phyloP scores from a whole-genome alignment of 2,329 filamentous ascomycete species.

The Aureobasidium vineae region DNA sequence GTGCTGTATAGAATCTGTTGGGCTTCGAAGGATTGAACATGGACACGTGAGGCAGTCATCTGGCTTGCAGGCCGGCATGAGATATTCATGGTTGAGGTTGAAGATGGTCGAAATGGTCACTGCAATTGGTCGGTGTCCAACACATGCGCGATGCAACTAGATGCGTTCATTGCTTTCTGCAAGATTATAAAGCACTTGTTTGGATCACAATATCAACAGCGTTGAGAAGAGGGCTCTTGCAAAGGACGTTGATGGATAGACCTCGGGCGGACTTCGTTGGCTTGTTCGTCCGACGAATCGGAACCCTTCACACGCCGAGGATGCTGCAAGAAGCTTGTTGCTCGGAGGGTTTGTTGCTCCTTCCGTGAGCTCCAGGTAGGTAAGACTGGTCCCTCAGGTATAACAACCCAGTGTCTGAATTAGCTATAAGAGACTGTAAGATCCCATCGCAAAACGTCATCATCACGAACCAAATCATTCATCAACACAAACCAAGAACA shows the following conservation, averaged over 20 bases:
- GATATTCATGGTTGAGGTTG: neutral
- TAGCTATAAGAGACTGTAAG: neutral
- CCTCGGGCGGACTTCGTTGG: constrained; percentile 10
- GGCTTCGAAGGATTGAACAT: neutral
- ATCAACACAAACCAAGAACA: neutral
- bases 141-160: neutral
- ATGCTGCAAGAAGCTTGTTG: neutral
- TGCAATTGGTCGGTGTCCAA: neutral
- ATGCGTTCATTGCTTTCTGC: neutral
- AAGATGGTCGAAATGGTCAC: neutral
- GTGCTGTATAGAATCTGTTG: neutral
- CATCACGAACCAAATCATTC: neutral
- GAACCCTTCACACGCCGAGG: neutral
- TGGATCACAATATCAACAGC: neutral
- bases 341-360: neutral
- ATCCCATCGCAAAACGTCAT: neutral
- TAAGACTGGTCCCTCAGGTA: neutral
- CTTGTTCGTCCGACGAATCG: neutral
- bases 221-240: neutral
- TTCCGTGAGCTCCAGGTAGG: neutral
- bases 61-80: neutral
- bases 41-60: constrained; percentile 14
- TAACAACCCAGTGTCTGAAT: neutral
- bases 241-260: neutral
- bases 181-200: neutral